Conservation (phyloP, 495 filamentous ascomycete genomes). For the Aspergillus cristatus region DNA sequence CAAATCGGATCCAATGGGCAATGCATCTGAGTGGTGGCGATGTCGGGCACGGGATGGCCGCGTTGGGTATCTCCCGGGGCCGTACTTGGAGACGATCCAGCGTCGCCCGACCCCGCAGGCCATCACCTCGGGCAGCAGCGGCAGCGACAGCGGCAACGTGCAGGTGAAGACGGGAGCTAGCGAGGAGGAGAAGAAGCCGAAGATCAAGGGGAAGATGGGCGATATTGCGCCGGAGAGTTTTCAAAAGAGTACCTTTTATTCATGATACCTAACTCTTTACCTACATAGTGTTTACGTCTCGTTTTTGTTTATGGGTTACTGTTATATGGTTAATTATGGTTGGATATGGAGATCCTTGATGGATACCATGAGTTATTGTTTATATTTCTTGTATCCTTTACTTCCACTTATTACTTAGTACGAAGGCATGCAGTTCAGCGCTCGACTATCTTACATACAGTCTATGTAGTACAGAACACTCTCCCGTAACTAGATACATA, state of each 20-base stretch:
- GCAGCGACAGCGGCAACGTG: conserved; percentile 47
- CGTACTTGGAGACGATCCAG: conserved; percentile 79
- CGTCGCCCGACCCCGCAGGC: conserved; percentile 53
- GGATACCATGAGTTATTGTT: too few relatives aligned
- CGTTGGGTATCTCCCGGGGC: conserved; percentile 81
- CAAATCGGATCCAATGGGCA: conserved; percentile 87
- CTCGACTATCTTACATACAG: too few relatives aligned
- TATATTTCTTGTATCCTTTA: too few relatives aligned
- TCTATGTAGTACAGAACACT: too few relatives aligned
- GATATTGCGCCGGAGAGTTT: conserved; percentile 78
- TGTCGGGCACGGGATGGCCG: conserved; percentile 87
- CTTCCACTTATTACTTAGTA: too few relatives aligned
- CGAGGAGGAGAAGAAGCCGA: conserved; percentile 26
- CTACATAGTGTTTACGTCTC: too few relatives aligned
- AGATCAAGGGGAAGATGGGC: conserved; percentile 39
- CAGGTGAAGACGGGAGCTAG: conserved; percentile 41
- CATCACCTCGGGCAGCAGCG: conserved; percentile 36
- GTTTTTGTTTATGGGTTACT: too few relatives aligned
- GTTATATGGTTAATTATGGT: too few relatives aligned
- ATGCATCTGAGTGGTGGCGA: conserved; percentile 93
- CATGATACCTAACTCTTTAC: conserved; percentile 10
- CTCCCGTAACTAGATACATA: too few relatives aligned
- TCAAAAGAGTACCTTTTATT: conserved; percentile 80
- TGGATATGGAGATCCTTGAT: too few relatives aligned
- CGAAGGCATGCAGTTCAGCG: too few relatives aligned